phyloP scores from a whole-genome alignment of 1,284 basidiomycete species.

The Agaricales sp. region DNA sequence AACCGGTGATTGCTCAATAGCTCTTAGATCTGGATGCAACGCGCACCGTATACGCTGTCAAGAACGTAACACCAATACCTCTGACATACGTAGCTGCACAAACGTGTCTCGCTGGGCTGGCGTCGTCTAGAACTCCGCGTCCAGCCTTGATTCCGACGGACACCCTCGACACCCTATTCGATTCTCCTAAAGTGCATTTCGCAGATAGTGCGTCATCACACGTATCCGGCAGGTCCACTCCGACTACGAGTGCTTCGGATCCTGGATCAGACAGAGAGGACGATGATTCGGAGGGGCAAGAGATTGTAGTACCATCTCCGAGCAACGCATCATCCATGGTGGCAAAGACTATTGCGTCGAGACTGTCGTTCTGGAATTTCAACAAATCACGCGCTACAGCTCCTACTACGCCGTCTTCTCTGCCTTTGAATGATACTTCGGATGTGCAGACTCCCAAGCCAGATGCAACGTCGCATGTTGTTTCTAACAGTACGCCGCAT shows the following conservation, averaged over 20 bases:
- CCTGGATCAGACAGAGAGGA: constrained; percentile 42
- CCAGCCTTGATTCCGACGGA: constrained; percentile 30
- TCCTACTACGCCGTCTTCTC: constrained; percentile 5
- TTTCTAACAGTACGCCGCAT: neutral
- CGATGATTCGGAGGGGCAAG: constrained; percentile 38
- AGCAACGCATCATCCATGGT: constrained; percentile 27
- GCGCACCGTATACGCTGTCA: constrained; percentile 53
- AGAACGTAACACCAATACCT: constrained; percentile 58
- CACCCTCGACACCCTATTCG: constrained; percentile 14
- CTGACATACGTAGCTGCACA: constrained; percentile 38
- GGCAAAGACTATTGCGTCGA: constrained; percentile 48
- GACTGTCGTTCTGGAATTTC: constrained; percentile 64
- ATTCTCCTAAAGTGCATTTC: constrained; percentile 37
- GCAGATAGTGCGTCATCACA: constrained; percentile 13
- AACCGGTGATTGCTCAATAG: constrained; percentile 6
- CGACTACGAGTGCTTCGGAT: constrained; percentile 13
- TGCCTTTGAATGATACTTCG: neutral
- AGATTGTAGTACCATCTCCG: constrained; percentile 16
- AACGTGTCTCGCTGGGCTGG: neutral
- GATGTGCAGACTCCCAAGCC: neutral
- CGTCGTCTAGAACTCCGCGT: constrained; percentile 33
- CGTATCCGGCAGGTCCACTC: constrained; percentile 31
- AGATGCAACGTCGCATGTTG: neutral
- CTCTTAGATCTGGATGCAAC: constrained; percentile 47
- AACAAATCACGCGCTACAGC: constrained; percentile 32